Percentiles rank a stretch among this genome's conserved stretches.
These are phyloP conservation scores for Petrea volubilis DNA, from an alignment of 257 asterid species.

Conservation along the genomic window DNA sequence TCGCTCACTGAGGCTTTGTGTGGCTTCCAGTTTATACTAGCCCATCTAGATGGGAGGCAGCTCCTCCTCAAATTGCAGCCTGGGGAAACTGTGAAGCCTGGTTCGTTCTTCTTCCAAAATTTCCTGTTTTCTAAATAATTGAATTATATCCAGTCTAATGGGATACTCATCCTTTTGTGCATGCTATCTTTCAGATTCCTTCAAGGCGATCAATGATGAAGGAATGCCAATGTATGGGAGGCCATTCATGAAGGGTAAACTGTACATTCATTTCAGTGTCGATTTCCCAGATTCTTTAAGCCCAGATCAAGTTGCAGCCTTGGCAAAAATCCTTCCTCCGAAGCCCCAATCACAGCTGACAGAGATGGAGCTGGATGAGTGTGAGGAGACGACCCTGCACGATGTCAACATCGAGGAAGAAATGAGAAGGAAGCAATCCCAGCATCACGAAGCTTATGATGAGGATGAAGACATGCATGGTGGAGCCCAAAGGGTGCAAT, in stretches of 20 bases:
- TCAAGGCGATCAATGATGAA: constrained; percentile 68
- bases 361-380: constrained; percentile 73
- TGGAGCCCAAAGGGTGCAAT: constrained; percentile 74
- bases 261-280: constrained; percentile 55
- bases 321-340: constrained; percentile 51
- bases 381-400: constrained; percentile 73
- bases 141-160: neutral
- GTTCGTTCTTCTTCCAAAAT: constrained; percentile 28
- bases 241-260: constrained; percentile 66
- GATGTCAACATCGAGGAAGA: constrained; percentile 75
- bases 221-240: constrained; percentile 70
- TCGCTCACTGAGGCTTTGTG: constrained; percentile 66
- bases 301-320: constrained; percentile 45
- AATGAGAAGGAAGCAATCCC: constrained; percentile 63
- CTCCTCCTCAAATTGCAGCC: constrained; percentile 62
- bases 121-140: neutral
- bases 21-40: constrained; percentile 62
- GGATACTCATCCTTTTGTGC: neutral
- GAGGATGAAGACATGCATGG: constrained; percentile 74
- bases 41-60: constrained; percentile 65
- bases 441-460: constrained; percentile 63
- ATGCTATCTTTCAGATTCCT: constrained; percentile 39
- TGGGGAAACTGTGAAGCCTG: constrained; percentile 74
- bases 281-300: constrained; percentile 61
- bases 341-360: constrained; percentile 44